Evolutionary conservation across 2,329 filamentous ascomycete species (phyloP), one percentile per base, ranked within the genome.

Genomic region (Nectriaceae sp.): DNA sequence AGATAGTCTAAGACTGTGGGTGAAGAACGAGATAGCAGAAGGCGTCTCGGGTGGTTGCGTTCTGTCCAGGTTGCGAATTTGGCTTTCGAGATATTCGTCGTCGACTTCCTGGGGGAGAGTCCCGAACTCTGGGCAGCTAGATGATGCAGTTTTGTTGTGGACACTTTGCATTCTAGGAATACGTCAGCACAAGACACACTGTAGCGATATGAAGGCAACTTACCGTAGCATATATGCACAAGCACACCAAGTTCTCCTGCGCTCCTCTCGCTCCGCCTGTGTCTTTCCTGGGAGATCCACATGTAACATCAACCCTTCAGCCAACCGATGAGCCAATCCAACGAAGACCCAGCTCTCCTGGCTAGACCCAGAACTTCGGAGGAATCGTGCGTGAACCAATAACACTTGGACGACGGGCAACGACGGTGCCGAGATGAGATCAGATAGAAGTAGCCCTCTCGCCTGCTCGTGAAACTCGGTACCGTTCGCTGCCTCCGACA

Each of bases 311-410:
- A 62, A 41, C 3, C 60, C 56, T 33, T 63, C 60, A 10, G 59
- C 58, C 20, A 63, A 41, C 11, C 55, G 45, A n/a, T 62, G 53
- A 11, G 60, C 60, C 44, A 63, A 46, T 3, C 60, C 58, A 3
- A 53, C 53, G 40, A 62, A 19, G 38, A 59, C 53, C 60, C 60
- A 63, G 26, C 55, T 54, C 43, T 63, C 60, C 41, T 62, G 58
- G 2, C 38, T 18, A 10, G 48, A 31, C 5, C 52, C 58, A 10
- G 40, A 41, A 4, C 59, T 42, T 11, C 60, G 55, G 15, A 62
- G 51, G 44, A 63, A 62, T 2, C 60, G 37, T 1, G 52, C 50
- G 40, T 63, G 60, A n/a, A 63, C 36, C 15, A 63, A 16, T 21
- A 63, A 40, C 10, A 60, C 59, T 44, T 63, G 60, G 2, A 60